Evolutionary conservation across 2,329 filamentous ascomycete species (phyloP).

Genomic region (Trichoderma oligosporum): DNA sequence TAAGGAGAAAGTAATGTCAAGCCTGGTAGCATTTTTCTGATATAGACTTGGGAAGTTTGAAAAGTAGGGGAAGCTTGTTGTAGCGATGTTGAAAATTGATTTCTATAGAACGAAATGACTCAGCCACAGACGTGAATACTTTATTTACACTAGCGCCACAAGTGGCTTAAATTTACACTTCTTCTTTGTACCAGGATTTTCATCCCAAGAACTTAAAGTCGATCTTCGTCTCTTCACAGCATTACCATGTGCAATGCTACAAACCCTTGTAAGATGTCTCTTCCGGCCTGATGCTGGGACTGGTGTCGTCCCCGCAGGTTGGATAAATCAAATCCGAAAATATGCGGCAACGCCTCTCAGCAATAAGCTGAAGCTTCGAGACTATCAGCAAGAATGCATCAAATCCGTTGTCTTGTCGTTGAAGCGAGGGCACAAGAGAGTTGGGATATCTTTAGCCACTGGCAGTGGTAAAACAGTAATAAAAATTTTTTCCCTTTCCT

Average conservation of each 20-base stretch:
- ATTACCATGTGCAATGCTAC: conserved; percentile 39
- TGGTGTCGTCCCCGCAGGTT: conserved; percentile 12
- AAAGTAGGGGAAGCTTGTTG: not conserved
- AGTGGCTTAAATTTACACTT: conserved; percentile 10
- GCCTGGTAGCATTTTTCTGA: not conserved
- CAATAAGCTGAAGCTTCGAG: conserved; percentile 58
- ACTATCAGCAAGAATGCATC: conserved; percentile 91
- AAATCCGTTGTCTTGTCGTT: conserved; percentile 71
- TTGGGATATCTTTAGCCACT: conserved; percentile 83
- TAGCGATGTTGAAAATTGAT: no score
- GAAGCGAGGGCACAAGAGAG: conserved; percentile 66
- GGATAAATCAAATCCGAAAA: conserved; percentile 12
- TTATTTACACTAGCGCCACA: conserved; percentile 4
- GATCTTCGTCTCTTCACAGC: not conserved
- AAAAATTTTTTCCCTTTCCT: not conserved
- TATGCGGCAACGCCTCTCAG: conserved; percentile 24
- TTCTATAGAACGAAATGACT: no score
- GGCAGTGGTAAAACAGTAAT: conserved; percentile 83
- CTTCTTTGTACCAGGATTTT: conserved; percentile 3
- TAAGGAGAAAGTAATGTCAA: not conserved
- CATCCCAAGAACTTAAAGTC: not conserved
- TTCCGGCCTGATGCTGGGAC: conserved; percentile 23
- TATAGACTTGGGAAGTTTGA: not conserved
- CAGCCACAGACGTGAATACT: not conserved
- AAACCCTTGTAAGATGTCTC: conserved; percentile 29